Evolutionary conservation across 164 flowering plant species (phyloP).

Genomic region (Dillenia turbinata): DNA sequence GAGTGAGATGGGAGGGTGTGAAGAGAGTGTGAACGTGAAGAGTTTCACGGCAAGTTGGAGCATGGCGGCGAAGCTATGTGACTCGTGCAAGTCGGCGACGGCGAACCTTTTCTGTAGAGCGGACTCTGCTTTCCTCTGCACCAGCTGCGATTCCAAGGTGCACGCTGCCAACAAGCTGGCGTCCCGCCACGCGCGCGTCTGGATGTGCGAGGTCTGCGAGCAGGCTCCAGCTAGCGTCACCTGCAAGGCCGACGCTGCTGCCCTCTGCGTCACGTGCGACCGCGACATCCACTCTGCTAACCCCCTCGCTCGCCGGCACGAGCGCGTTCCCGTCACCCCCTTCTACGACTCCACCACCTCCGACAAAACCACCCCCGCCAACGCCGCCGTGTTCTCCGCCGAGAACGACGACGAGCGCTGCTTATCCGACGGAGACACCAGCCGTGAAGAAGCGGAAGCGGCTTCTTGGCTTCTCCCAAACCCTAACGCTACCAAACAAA

Average conservation of each 20-base stretch:
- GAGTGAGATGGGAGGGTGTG: slow-evolving; percentile 4
- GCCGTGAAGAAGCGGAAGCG: slow-evolving; percentile 46
- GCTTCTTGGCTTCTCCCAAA: slow-evolving; percentile 52
- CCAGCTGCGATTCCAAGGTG: slow-evolving; percentile 58
- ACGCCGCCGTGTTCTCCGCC: slow-evolving; percentile 14
- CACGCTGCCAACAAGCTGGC: slow-evolving; percentile 64
- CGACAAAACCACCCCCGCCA: slow-evolving; percentile 15
- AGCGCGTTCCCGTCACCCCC: slow-evolving; percentile 74
- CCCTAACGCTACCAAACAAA: slow-evolving; percentile 22
- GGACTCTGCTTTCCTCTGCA: slow-evolving; percentile 80
- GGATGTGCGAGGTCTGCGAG: slow-evolving; percentile 96
- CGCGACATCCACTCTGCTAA: slow-evolving; percentile 96
- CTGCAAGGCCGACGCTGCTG: slow-evolving; percentile 95
- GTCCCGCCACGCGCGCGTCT: slow-evolving; percentile 72
- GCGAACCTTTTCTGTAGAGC: slow-evolving; percentile 77
- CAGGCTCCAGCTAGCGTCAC: slow-evolving; percentile 84
- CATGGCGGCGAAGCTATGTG: slow-evolving; percentile 53
- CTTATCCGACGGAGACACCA: neutral
- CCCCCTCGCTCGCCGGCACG: slow-evolving; percentile 86
- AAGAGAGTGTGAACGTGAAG: slow-evolving; percentile 10
- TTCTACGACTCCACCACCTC: slow-evolving; percentile 42
- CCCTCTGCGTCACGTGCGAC: slow-evolving; percentile 89
- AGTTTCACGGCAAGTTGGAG: slow-evolving; percentile 12
- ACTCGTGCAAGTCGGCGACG: slow-evolving; percentile 68
- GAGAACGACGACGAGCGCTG: neutral